A percentile compares a stretch with the other conserved stretches of the same genome.
These are phyloP conservation scores for Boletus insuetus DNA, from an alignment of 768 basidiomycete genomes.

Conservation along the genomic window DNA sequence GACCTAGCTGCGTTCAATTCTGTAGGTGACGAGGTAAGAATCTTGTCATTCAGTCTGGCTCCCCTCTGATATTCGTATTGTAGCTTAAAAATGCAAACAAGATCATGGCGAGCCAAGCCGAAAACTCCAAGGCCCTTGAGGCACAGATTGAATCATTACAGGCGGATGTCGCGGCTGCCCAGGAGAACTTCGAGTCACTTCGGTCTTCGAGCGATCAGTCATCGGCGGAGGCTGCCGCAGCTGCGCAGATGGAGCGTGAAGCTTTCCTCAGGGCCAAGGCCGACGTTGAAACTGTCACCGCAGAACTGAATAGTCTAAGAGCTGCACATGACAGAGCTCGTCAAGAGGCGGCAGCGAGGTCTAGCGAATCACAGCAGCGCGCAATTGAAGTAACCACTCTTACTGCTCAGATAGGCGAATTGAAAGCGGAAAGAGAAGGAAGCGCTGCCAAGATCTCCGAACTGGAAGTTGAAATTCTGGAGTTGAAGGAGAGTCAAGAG, in stretches of 20 bases:
- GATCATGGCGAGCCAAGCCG: constrained; percentile 39
- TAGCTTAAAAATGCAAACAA: constrained; percentile 55
- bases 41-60: background rate
- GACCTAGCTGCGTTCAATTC: constrained; percentile 36
- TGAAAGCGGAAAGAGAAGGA: constrained; percentile 70
- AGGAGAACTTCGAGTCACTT: constrained; percentile 51
- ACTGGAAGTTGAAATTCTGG: constrained; percentile 77
- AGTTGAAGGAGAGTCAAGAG: constrained; percentile 71
- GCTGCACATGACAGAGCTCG: constrained; percentile 47
- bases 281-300: constrained; percentile 53
- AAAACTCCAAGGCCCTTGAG: constrained; percentile 47
- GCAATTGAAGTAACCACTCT: constrained; percentile 43
- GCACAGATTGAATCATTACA: constrained; percentile 51
- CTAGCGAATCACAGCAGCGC: constrained; percentile 47
- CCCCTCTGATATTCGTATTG: constrained; percentile 1
- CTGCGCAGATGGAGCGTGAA: constrained; percentile 61
- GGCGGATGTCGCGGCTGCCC: constrained; percentile 45
- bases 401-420: constrained; percentile 44
- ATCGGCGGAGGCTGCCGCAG: constrained; percentile 42
- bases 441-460: constrained; percentile 70
- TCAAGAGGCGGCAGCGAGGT: constrained; percentile 44
- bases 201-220: constrained; percentile 45
- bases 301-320: constrained; percentile 52
- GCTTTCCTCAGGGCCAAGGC: constrained; percentile 62
- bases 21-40: constrained; percentile 51